These are phyloP conservation scores for Clonostachys byssicola DNA, from an alignment of 2,329 filamentous ascomycete species.

Conservation along the genomic window DNA sequence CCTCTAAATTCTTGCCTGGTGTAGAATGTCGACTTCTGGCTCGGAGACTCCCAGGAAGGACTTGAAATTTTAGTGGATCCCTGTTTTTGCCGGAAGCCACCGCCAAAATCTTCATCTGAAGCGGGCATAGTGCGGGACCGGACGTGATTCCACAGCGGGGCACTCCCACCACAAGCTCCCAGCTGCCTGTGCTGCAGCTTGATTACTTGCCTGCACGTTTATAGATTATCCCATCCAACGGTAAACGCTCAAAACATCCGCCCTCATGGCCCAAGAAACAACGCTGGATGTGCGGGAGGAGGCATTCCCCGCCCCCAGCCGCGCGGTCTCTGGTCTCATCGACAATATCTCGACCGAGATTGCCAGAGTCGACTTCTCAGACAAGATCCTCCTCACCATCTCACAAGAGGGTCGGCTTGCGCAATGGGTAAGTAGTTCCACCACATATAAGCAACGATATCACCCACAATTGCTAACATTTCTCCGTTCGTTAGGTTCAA, in stretches of 20 bases:
- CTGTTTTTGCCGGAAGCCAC: conserved; percentile 27
- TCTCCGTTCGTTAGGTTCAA: conserved; percentile 44
- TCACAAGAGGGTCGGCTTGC: conserved; percentile 80
- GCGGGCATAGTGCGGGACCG: conserved; percentile 26
- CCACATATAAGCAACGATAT: background rate
- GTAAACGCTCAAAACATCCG: no score
- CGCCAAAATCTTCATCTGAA: conserved; percentile 21
- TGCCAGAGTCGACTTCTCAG: conserved; percentile 69
- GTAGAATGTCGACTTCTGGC: no score
- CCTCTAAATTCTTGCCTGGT: no score
- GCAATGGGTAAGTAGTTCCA: conserved; percentile 86
- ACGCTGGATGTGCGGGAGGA: conserved; percentile 24
- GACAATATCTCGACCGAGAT: conserved; percentile 69
- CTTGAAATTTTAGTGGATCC: conserved; percentile 25
- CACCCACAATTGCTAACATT: conserved; percentile 34
- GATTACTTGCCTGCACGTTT: no score
- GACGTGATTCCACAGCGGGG: no score
- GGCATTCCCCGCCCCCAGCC: conserved; percentile 66
- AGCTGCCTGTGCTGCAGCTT: no score
- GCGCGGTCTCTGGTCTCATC: conserved; percentile 55
- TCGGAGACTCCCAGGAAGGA: no score
- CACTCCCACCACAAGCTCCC: no score
- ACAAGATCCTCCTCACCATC: conserved; percentile 88
- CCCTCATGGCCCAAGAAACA: background rate
- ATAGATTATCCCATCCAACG: no score